phyloP scores from a whole-genome alignment of 495 filamentous ascomycete species.

The Aspergillus avenaceus region DNA sequence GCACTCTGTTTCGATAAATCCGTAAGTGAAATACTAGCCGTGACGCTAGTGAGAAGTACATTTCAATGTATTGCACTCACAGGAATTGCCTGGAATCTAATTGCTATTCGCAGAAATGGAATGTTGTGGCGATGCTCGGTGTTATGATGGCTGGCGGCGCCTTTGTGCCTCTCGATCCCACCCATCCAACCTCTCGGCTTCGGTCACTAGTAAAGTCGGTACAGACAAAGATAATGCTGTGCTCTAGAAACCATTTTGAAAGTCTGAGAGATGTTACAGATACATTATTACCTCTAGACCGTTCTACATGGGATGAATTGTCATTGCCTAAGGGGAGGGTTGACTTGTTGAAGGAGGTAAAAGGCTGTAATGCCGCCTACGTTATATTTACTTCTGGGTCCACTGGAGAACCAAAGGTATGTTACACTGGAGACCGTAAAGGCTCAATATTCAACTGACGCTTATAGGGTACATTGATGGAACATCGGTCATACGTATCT shows the following conservation, averaged over 20 bases:
- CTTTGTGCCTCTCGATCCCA: slow-evolving; percentile 56
- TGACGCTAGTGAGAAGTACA: background rate
- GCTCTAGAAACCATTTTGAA: slow-evolving; percentile 39
- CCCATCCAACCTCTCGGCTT: slow-evolving; percentile 50
- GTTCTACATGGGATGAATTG: slow-evolving; percentile 24
- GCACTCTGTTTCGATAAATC: slow-evolving; percentile 58
- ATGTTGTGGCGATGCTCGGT: slow-evolving; percentile 51
- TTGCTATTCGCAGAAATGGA: slow-evolving; percentile 42
- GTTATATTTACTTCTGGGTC: slow-evolving; percentile 49
- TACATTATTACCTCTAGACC: slow-evolving; percentile 34
- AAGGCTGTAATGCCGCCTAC: slow-evolving; percentile 37
- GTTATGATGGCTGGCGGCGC: slow-evolving; percentile 58
- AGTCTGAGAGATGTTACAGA: slow-evolving; percentile 24
- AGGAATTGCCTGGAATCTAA: slow-evolving; percentile 20
- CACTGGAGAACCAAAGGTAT: slow-evolving; percentile 49
- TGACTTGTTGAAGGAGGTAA: slow-evolving; percentile 26
- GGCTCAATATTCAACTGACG: background rate
- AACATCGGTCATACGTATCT: slow-evolving; percentile 43
- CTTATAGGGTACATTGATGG: slow-evolving; percentile 41
- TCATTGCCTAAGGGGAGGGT: slow-evolving; percentile 14
- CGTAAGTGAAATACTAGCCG: slow-evolving; percentile 20
- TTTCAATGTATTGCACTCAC: too few relatives aligned
- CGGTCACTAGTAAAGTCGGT: slow-evolving; percentile 37
- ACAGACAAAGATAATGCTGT: slow-evolving; percentile 45
- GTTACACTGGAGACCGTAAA: background rate